Evolutionary conservation across 1,139 yeast genomes (phyloP).

Genomic region (Saccharomycopsis phalli): DNA sequence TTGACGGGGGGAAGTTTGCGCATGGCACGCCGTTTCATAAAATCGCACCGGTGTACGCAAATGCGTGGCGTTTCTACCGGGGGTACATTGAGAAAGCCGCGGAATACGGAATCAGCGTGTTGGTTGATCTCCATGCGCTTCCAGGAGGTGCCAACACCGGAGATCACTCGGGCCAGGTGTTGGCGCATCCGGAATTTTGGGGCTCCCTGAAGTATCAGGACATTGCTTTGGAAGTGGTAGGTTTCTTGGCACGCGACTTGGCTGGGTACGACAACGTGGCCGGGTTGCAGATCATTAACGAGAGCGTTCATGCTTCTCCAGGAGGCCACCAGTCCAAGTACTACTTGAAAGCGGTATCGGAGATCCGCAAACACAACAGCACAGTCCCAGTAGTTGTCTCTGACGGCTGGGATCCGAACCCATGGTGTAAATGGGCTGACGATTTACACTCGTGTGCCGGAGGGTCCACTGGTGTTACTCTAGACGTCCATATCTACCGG

Average conservation of each 20-base stretch:
- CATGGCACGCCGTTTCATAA: conserved; percentile 53
- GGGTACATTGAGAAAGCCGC: conserved; percentile 48
- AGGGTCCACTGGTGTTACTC: conserved; percentile 47
- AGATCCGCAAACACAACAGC: conserved; percentile 47
- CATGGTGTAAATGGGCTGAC: conserved; percentile 65
- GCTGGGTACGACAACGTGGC: conserved; percentile 53
- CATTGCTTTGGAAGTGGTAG: conserved; percentile 42
- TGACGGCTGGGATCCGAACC: conserved; percentile 90
- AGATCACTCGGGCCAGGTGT: conserved; percentile 69
- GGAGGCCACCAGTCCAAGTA: conserved; percentile 48
- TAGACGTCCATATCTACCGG: conserved; percentile 82
- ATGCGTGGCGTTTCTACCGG: conserved; percentile 57
- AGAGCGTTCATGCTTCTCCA: conserved; percentile 54
- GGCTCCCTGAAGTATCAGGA: conserved; percentile 35
- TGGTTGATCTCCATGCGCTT: conserved; percentile 80
- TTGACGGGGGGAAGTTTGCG: conserved; percentile 53
- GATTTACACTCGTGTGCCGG: conserved; percentile 32
- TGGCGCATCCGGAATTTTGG: conserved; percentile 61
- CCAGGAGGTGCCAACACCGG: conserved; percentile 91
- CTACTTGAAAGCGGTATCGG: conserved; percentile 58
- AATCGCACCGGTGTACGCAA: conserved; percentile 46
- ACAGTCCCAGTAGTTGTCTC: conserved; percentile 70
- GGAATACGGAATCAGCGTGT: conserved; percentile 52
- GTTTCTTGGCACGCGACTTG: conserved; percentile 57
- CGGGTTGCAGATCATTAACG: conserved; percentile 82